Evolutionary conservation across 2,329 filamentous ascomycete species (phyloP).

Genomic region (Colletotrichum neosansevieriae): DNA sequence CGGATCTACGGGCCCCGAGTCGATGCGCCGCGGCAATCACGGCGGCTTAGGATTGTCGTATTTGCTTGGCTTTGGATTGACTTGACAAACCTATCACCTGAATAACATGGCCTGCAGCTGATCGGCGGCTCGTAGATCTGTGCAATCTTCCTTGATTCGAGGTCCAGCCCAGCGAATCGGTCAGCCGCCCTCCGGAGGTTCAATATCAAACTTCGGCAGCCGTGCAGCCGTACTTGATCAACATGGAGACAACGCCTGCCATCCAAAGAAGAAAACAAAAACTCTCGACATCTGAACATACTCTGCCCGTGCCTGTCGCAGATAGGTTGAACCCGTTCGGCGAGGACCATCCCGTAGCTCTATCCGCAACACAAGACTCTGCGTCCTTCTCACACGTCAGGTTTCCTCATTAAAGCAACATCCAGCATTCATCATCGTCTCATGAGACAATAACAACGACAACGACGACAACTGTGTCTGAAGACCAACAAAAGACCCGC

Average conservation of each 20-base stretch:
- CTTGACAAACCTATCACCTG: too few species aligned
- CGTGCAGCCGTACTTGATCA: background rate
- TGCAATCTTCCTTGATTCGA: conserved; percentile 1
- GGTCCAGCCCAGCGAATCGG: too few species aligned
- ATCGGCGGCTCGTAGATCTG: conserved; percentile 5
- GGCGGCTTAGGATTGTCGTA: too few species aligned
- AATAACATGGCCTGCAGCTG: background rate
- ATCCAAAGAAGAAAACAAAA: background rate
- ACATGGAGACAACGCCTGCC: background rate
- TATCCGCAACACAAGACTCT: background rate
- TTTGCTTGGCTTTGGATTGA: too few species aligned
- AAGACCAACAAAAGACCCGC: too few species aligned
- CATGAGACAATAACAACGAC: too few species aligned
- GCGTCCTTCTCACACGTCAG: background rate
- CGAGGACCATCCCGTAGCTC: background rate
- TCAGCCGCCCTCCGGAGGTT: background rate
- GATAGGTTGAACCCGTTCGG: conserved; percentile 5
- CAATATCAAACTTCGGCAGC: background rate
- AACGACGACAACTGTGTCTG: too few species aligned
- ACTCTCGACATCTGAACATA: background rate
- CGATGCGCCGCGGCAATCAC: too few species aligned
- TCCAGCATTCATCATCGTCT: too few species aligned
- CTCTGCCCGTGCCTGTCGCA: conserved; percentile 7
- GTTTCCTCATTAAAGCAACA: background rate
- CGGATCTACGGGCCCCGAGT: too few species aligned